A percentile compares a stretch with the other conserved stretches of the same genome.
phyloP scores from a whole-genome alignment of 129 eudicot genomes.

The Cynara cardunculus region DNA sequence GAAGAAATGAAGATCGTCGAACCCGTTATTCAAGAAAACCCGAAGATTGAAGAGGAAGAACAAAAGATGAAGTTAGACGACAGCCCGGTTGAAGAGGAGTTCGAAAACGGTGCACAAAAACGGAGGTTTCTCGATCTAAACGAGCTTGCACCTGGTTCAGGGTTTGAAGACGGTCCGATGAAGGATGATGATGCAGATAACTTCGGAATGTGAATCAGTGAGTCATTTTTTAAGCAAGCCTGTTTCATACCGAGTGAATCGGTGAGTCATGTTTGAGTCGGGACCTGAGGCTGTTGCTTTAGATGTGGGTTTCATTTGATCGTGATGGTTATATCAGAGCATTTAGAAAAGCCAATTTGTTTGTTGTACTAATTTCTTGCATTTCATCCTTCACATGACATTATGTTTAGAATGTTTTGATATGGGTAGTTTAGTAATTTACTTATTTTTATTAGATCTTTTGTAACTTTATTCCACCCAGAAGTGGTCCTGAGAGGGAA shows the following conservation, averaged over 20 bases:
- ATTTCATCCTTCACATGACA: not conserved
- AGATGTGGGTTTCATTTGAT: slow-evolving; percentile 15
- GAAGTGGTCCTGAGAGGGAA: too few species aligned
- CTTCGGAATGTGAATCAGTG: slow-evolving; percentile 36
- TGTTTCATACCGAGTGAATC: slow-evolving; percentile 37
- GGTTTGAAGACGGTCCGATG: slow-evolving; percentile 80
- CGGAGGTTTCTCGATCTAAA: slow-evolving; percentile 86
- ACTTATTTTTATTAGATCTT: not conserved
- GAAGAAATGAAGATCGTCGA: slow-evolving; percentile 39
- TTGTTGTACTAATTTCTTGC: not conserved
- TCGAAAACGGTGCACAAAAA: slow-evolving; percentile 42
- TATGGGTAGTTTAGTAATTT: not conserved
- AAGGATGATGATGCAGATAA: slow-evolving; percentile 61
- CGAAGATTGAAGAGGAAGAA: slow-evolving; percentile 36
- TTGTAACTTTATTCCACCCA: too few species aligned
- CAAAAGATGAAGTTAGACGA: slow-evolving; percentile 38
- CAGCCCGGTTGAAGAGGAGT: slow-evolving; percentile 45
- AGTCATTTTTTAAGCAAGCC: slow-evolving; percentile 23
- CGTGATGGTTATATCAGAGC: not conserved
- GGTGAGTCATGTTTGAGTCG: slow-evolving; percentile 38
- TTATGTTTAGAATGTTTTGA: not conserved
- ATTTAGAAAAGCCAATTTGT: not conserved
- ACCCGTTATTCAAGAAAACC: slow-evolving; percentile 36
- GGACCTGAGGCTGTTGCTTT: slow-evolving; percentile 18
- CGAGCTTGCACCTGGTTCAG: slow-evolving; percentile 95